Evolutionary conservation across 1,284 basidiomycete genomes (phyloP), one percentile per base, ranked within the genome.

Genomic region (Sporisorium scitamineum): DNA sequence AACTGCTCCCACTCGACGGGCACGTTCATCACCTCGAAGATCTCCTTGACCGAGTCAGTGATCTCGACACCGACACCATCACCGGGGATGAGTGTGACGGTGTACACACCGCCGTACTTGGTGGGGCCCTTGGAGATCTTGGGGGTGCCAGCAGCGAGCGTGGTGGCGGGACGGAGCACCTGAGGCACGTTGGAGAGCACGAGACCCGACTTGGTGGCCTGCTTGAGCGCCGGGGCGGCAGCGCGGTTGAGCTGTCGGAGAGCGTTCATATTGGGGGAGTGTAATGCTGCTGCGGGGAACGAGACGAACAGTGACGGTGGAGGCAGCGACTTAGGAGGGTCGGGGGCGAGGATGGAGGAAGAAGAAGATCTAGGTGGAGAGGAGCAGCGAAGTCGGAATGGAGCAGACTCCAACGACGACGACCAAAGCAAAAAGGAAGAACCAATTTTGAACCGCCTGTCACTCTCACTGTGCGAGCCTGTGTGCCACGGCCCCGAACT

Each of bases 1-100:
- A 95, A 98, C 87, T 98, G 94, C 87, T 98, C 95, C 94, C 95
- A 99, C 87, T 98, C 94, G 88, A 99, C 95, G 86, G 97, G 97
- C 37, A 95, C 97, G 86, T 99, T 99, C 86, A 94, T 90, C 76
- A 94, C 90, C 86, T 97, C 94, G 83, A 99, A 99, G 86, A 99
- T 95, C 88, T 98, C 95, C 89, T 99, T 98, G 82, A 99, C 96
- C 20, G 94, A 96, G 87, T 96, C 93, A 75, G 95, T 94, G 86
- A 99, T 94, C 88, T 99, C 97, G 84, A 91, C 90, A 81, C 97
- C 97, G 85, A 99, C 92, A 89, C 62, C 63, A 53, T 80, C 70
- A 81, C 73, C 78, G 66, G 70, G 78, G 52, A 79, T 77, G 47
- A 58, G 59, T 86, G 90, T 79, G 81, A 84, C 81, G n/a, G 84